Base-by-base conservation (phyloP, 2,329 filamentous ascomycete genomes). In the Dothiorella sarmentorum region DNA sequence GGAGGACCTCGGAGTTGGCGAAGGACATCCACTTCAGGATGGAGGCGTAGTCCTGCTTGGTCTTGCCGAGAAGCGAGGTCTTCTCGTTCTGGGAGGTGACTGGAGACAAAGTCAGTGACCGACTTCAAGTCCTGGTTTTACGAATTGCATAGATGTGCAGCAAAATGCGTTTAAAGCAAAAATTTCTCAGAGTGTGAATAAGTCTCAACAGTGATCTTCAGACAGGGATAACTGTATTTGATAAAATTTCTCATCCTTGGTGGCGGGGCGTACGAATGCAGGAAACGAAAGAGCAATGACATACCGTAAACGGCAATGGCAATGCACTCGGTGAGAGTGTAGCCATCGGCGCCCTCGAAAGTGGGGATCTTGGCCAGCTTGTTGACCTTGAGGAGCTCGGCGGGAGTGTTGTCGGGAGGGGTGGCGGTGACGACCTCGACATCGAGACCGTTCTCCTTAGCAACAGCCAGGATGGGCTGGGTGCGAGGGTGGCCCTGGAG, bases 31-130 rank as follows among this genome's bases (percentile, higher is more conserved):
- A 99, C 80, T 89, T 90, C 75, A 99, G 84, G 78, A 99, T 99
- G 68, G 92, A 92, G 70, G 94, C 94, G 79, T 97, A 91, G 86
- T 99, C 94, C 84, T 99, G 93, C 89, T 99, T 99, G 81, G 92
- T 99, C 88, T 97, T 97, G 75, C 94, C 94, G 70, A 99, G 87
- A 67, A 99, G 91, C 68, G 91, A 95, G 71, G 94, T 99, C 89
- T 97, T 97, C 88, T 97, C 94, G 78, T 99, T 99, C 82, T 99
- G 94, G 69, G 94, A 97, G 71, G 94, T 91, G 76, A 99, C 94
- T 97, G 73, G 15, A 47, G 20, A 26, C 17, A 9, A 22, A n/a
- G 40, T 64, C 40, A 63, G 63, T 29, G 20, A 63, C 65, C 72
- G 65, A n/a, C 71, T 61, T 61, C 11, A 27, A 5, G 18, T 3